These are phyloP conservation scores for Pilasporangium apinafurcum DNA, from an alignment of 352 stramenopile genomes.

Conservation along the genomic window DNA sequence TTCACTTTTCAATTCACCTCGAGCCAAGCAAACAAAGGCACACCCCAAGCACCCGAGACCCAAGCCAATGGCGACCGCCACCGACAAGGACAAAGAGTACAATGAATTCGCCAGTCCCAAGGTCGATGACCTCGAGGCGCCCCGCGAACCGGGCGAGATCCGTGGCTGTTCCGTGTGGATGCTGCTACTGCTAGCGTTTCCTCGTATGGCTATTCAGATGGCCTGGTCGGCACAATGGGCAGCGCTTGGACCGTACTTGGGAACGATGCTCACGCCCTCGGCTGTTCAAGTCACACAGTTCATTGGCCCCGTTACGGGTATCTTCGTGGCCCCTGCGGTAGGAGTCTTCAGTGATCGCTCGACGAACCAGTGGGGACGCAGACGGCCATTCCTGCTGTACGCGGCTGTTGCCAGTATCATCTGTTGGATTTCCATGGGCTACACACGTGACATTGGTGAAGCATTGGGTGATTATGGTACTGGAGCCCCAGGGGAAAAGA, in stretches of 20 bases:
- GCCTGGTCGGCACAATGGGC: conserved; percentile 15
- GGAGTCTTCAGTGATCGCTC: conserved; percentile 30
- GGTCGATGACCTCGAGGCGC: too few relatives aligned
- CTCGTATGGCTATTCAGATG: conserved; percentile 11
- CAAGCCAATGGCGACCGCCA: too few relatives aligned
- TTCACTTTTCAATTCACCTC: too few relatives aligned
- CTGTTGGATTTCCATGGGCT: conserved; percentile 29
- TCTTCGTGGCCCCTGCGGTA: conserved; percentile 14
- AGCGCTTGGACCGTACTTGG: conserved; percentile 34
- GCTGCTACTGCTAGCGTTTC: conserved; percentile 8
- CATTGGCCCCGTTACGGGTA: conserved; percentile 13
- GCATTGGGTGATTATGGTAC: conserved; percentile 10
- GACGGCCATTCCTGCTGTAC: conserved; percentile 23
- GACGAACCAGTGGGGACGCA: conserved; percentile 24
- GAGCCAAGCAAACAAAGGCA: too few relatives aligned
- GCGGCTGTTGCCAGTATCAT: conserved; percentile 19
- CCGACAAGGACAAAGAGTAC: too few relatives aligned
- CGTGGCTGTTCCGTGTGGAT: background rate
- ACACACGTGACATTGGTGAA: conserved; percentile 19
- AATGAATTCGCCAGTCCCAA: too few relatives aligned
- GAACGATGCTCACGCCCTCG: conserved; percentile 28
- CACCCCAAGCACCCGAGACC: too few relatives aligned
- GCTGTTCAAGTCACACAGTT: conserved; percentile 29
- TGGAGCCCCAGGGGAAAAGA: conserved; percentile 2
- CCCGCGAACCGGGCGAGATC: too few relatives aligned